A percentile compares a stretch with the other conserved stretches of the same genome.
Evolutionary conservation across 768 basidiomycete species (phyloP).

Genomic region (Candolleomyces aberdarensis): DNA sequence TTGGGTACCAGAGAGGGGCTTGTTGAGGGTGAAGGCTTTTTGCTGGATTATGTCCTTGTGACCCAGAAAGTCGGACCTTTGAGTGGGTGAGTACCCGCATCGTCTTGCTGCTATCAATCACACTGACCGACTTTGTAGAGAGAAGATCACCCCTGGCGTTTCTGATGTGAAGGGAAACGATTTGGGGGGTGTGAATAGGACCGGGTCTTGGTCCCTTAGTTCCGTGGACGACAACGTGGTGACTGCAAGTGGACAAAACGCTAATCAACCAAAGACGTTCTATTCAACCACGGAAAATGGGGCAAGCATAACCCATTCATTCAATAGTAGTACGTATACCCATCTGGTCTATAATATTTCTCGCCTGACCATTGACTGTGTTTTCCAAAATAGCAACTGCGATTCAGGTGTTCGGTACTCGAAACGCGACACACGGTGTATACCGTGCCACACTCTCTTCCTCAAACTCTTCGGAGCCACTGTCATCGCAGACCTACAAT

Average conservation of each 20-base stretch:
- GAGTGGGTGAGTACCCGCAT: not conserved
- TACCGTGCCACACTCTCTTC: slow-evolving; percentile 1
- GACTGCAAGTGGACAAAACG: not conserved
- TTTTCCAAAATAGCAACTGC: not conserved
- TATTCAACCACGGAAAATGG: not conserved
- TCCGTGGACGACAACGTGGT: not conserved
- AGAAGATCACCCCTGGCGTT: not conserved
- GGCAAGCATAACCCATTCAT: not conserved
- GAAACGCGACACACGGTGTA: slow-evolving; percentile 6
- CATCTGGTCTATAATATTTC: not conserved
- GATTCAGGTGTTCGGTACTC: slow-evolving; percentile 7
- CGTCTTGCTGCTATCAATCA: not conserved
- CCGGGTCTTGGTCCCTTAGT: not conserved
- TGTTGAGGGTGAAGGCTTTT: not conserved
- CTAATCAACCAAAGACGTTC: not conserved
- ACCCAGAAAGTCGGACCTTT: slow-evolving; percentile 3
- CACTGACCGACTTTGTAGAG: not conserved
- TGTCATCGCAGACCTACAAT: not conserved
- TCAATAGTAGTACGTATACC: not conserved
- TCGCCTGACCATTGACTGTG: too few species aligned
- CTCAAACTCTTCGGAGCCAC: not conserved
- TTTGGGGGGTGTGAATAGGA: not conserved
- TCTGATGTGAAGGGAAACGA: slow-evolving; percentile 2
- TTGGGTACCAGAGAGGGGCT: slow-evolving; percentile 5
- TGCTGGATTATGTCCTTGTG: slow-evolving; percentile 9